Evolutionary conservation across 306 rosid species (phyloP).

Genomic region (Begonia fuchsioides): DNA sequence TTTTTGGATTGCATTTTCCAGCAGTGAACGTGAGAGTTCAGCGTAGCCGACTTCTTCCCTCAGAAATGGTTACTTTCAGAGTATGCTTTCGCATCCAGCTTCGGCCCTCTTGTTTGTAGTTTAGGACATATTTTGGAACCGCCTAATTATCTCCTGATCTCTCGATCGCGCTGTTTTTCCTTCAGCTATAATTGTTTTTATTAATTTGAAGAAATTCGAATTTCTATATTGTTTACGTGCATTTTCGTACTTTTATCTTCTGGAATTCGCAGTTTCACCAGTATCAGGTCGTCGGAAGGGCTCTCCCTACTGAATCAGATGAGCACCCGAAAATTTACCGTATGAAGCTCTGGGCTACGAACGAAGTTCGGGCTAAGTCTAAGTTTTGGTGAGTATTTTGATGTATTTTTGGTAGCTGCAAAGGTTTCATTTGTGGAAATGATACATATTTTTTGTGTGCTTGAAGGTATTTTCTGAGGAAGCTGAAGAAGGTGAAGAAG

Average conservation of each 20-base stretch:
- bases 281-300: constrained; percentile 89
- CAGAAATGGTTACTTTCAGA: no score
- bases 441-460: neutral
- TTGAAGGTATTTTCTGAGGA: constrained; percentile 75
- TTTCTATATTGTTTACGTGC: no score
- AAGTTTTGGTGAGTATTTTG: constrained; percentile 53
- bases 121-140: no score
- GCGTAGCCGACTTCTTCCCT: no score
- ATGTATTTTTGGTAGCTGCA: neutral
- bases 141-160: no score
- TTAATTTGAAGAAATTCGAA: no score
- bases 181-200: no score
- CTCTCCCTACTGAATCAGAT: constrained; percentile 63
- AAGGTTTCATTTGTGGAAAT: neutral
- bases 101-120: no score
- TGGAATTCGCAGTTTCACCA: constrained; percentile 54
- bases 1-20: no score
- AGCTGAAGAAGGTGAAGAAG: constrained; percentile 84
- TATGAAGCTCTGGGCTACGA: constrained; percentile 94
- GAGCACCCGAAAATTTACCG: constrained; percentile 73
- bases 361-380: constrained; percentile 91
- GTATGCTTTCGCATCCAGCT: no score
- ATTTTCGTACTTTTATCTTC: neutral
- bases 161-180: no score
- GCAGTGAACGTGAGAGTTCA: no score